Evolutionary conservation across 169 alveolate genomes (phyloP).

Genomic region (Plasmodium inui): DNA sequence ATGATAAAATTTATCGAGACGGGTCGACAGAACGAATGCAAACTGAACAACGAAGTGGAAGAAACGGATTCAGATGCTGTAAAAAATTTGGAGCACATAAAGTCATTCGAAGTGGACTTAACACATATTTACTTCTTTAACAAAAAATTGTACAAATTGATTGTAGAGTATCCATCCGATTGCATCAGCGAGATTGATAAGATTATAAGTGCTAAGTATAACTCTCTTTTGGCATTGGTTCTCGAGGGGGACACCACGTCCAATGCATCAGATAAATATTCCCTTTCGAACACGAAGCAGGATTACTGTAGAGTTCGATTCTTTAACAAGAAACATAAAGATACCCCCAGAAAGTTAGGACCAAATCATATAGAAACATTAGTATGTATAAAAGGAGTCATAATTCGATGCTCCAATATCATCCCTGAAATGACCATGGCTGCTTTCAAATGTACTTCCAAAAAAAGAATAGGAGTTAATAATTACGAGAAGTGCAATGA

Average conservation of each 20-base stretch:
- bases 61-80: constrained; percentile 49
- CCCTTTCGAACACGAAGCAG: constrained; percentile 81
- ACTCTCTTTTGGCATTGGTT: constrained; percentile 82
- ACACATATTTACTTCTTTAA: constrained; percentile 90
- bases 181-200: constrained; percentile 94
- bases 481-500: constrained; percentile 88
- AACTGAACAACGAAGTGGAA: constrained; percentile 53
- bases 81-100: constrained; percentile 53
- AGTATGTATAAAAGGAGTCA: constrained; percentile 96
- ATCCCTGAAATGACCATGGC: constrained; percentile 99
- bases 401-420: constrained; percentile 95
- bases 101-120: constrained; percentile 88
- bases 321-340: constrained; percentile 80
- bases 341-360: constrained; percentile 83
- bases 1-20: constrained; percentile 79
- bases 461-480: constrained; percentile 85
- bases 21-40: constrained; percentile 71
- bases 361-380: constrained; percentile 89
- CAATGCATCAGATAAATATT: constrained; percentile 48
- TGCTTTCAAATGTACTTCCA: constrained; percentile 95
- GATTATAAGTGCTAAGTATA: constrained; percentile 88
- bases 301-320: constrained; percentile 86
- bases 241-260: constrained; percentile 62
- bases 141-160: constrained; percentile 87
- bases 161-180: constrained; percentile 95